A percentile compares a stretch with the other conserved stretches of the same genome.
Evolutionary conservation across 2,329 filamentous ascomycete genomes (phyloP).

Genomic region (Xylariales sp.): DNA sequence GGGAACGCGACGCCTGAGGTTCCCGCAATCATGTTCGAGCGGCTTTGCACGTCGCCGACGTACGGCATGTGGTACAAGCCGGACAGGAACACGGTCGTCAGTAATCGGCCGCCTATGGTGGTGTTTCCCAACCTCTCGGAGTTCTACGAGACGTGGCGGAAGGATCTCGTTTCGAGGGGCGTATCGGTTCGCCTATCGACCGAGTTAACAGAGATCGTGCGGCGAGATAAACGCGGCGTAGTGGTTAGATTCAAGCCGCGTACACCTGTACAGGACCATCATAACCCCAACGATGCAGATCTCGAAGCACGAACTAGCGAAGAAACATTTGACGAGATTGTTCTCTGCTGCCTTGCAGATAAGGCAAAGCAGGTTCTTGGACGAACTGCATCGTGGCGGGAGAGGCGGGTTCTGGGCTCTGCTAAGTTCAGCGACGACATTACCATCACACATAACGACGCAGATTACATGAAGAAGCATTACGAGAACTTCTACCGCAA

Average conservation of each 20-base stretch:
- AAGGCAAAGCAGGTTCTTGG: conserved; percentile 71
- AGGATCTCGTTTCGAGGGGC: conserved; percentile 60
- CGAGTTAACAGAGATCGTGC: conserved; percentile 61
- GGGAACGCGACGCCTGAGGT: conserved; percentile 52
- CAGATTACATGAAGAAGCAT: conserved; percentile 72
- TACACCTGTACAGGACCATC: conserved; percentile 49
- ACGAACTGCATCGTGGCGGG: conserved; percentile 67
- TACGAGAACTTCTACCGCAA: conserved; percentile 72
- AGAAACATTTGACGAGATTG: conserved; percentile 73
- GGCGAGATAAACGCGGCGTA: conserved; percentile 62
- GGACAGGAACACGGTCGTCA: conserved; percentile 48
- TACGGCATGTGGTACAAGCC: conserved; percentile 69
- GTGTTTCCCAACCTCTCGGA: conserved; percentile 67
- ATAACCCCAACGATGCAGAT: conserved; percentile 50
- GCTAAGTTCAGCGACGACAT: conserved; percentile 78
- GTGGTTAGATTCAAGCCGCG: conserved; percentile 57
- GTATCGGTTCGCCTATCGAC: conserved; percentile 65
- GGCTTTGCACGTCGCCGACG: conserved; percentile 57
- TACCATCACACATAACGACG: conserved; percentile 75
- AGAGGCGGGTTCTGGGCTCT: conserved; percentile 75
- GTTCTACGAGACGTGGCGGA: conserved; percentile 65
- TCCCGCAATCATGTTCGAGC: conserved; percentile 51
- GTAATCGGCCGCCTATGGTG: conserved; percentile 67
- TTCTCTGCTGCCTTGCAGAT: conserved; percentile 74
- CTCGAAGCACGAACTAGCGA: conserved; percentile 55